These are phyloP conservation scores for Neurospora sp. DNA, from an alignment of 495 filamentous ascomycete species.

Conservation along the genomic window DNA sequence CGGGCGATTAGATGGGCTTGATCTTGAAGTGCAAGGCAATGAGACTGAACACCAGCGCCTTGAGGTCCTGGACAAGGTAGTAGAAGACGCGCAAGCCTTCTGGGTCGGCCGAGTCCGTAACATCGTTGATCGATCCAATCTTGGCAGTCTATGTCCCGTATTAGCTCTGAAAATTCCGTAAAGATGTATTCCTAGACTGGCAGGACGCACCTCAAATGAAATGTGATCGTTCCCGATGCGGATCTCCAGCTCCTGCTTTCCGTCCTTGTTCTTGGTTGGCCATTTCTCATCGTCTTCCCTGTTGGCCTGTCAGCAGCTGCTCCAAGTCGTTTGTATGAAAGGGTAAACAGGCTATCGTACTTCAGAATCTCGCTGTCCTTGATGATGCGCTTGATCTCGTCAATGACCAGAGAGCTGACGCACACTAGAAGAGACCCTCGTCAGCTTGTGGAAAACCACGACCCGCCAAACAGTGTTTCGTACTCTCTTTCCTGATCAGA, in stretches of 20 bases:
- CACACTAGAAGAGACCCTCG: constrained; percentile 58
- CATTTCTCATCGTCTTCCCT: constrained; percentile 99
- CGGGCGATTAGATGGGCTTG: constrained; percentile 59
- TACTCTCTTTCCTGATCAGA: constrained; percentile 98
- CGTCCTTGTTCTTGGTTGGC: constrained; percentile 99
- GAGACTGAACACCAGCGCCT: constrained; percentile 91
- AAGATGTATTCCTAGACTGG: background rate
- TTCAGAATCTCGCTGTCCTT: constrained; percentile 98
- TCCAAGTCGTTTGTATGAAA: background rate
- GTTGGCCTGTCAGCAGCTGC: constrained; percentile 18
- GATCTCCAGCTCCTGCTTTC: constrained; percentile 94
- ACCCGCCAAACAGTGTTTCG: constrained; percentile 22
- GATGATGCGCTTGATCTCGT: constrained; percentile 94
- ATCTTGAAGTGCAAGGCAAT: constrained; percentile 98
- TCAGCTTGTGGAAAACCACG: background rate
- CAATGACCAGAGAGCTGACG: constrained; percentile 83
- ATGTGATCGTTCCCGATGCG: constrained; percentile 92
- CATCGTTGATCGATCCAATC: constrained; percentile 93
- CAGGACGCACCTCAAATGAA: constrained; percentile 72
- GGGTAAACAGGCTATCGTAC: constrained; percentile 35
- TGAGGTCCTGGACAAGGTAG: constrained; percentile 96
- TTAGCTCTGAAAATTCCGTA: constrained; percentile 13
- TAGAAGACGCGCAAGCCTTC: constrained; percentile 99
- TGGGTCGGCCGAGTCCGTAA: constrained; percentile 90
- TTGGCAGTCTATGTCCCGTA: constrained; percentile 70